phyloP scores from a whole-genome alignment of 768 basidiomycete species.

The Tricholoma hemisulphureum region DNA sequence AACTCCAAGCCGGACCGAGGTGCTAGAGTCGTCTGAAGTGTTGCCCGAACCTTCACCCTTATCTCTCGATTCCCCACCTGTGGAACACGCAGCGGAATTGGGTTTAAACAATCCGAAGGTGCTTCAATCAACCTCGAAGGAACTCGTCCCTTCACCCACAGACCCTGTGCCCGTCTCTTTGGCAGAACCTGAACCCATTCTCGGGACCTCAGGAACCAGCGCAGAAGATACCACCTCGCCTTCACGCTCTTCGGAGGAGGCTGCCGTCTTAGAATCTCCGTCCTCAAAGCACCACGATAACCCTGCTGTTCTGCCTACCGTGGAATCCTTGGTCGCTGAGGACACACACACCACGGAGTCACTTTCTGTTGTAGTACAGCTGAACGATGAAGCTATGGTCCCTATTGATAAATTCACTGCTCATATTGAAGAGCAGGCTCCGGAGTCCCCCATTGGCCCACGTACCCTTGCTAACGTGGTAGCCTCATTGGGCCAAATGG shows the following conservation, averaged over 20 bases:
- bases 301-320: neutral
- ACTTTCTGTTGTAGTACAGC: neutral
- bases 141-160: neutral
- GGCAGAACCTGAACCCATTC: neutral
- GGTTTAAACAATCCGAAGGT: neutral
- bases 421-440: neutral
- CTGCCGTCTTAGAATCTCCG: neutral
- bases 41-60: neutral
- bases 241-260: neutral
- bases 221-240: neutral
- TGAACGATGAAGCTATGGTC: too few species aligned
- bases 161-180: neutral
- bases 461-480: conserved; percentile 20
- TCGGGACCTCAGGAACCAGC: neutral
- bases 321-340: neutral
- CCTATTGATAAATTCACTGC: neutral
- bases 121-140: too few species aligned
- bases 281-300: neutral
- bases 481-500: conserved; percentile 16
- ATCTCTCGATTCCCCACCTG: neutral
- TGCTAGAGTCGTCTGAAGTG: neutral
- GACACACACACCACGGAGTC: neutral
- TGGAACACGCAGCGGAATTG: neutral
- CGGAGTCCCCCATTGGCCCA: conserved; percentile 17
- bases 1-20: neutral